Evolutionary conservation across 345 rosid genomes (phyloP).

Genomic region (Gossypium herbaceum): DNA sequence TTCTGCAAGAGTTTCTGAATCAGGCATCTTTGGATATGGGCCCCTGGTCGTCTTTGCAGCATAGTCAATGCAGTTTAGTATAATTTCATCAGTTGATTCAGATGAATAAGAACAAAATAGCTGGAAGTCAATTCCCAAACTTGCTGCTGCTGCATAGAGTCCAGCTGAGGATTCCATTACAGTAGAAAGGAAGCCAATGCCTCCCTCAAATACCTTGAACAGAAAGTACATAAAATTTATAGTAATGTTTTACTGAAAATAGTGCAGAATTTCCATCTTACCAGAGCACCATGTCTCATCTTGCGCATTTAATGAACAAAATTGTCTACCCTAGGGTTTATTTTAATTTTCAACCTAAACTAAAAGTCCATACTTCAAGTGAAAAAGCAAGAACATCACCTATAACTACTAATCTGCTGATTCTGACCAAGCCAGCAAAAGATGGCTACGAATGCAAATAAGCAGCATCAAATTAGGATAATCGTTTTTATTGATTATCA

Average conservation of each 20-base stretch:
- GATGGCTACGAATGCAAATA: conserved; percentile 2
- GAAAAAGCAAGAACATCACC: conserved; percentile 1
- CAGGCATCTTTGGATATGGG: conserved; percentile 60
- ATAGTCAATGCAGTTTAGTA: conserved; percentile 54
- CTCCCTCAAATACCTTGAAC: conserved; percentile 68
- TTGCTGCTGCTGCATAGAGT: conserved; percentile 89
- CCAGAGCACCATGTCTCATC: neutral
- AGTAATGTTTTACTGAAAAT: neutral
- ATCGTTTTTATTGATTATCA: neutral
- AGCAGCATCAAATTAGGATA: neutral
- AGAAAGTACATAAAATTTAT: conserved; percentile 1
- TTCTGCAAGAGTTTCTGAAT: conserved; percentile 88
- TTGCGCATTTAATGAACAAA: neutral
- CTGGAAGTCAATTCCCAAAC: conserved; percentile 85
- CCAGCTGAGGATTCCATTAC: conserved; percentile 75
- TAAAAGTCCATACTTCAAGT: neutral
- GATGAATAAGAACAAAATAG: conserved; percentile 73
- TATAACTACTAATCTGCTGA: neutral
- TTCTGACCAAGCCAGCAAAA: neutral
- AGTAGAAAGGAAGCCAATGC: conserved; percentile 43
- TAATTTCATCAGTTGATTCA: conserved; percentile 67
- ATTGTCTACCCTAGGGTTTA: neutral
- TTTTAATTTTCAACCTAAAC: conserved; percentile 5
- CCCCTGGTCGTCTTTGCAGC: conserved; percentile 37
- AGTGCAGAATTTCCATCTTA: neutral